phyloP scores from a whole-genome alignment of 345 rosid species.

The Euphorbia peplus region DNA sequence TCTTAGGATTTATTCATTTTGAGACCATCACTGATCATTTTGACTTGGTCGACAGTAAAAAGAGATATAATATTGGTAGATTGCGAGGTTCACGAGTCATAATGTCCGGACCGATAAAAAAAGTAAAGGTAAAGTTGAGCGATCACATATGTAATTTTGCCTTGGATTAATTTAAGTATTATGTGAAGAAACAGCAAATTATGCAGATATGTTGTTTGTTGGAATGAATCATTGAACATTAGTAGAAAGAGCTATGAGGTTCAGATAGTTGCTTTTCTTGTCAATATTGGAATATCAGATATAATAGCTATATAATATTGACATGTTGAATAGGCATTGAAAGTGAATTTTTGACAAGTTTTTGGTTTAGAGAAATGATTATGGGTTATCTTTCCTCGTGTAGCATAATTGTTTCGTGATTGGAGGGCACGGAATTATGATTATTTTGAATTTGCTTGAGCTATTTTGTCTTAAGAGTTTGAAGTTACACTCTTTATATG shows the following conservation, averaged over 20 bases:
- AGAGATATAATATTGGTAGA: too few species aligned
- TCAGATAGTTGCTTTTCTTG: not conserved
- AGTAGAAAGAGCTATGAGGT: not conserved
- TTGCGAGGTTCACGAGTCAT: too few species aligned
- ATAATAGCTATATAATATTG: not conserved
- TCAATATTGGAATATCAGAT: not conserved
- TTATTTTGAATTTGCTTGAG: not conserved
- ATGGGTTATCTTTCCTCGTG: not conserved
- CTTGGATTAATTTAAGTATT: too few species aligned
- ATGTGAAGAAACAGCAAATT: not conserved
- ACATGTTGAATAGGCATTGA: not conserved
- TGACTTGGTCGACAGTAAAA: too few species aligned
- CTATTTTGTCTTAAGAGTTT: too few species aligned
- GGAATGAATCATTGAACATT: not conserved
- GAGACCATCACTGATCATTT: too few species aligned
- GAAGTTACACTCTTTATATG: too few species aligned
- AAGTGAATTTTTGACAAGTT: not conserved
- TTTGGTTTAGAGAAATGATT: not conserved
- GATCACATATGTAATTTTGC: too few species aligned
- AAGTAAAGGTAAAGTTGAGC: too few species aligned
- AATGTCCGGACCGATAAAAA: too few species aligned
- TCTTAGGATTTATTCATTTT: too few species aligned
- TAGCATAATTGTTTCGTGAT: not conserved
- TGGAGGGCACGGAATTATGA: not conserved
- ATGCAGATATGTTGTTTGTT: not conserved